A percentile compares a stretch with the other conserved stretches of the same genome.
Evolutionary conservation across 257 asterid genomes (phyloP).

Genomic region (Gardenia jasminoides): DNA sequence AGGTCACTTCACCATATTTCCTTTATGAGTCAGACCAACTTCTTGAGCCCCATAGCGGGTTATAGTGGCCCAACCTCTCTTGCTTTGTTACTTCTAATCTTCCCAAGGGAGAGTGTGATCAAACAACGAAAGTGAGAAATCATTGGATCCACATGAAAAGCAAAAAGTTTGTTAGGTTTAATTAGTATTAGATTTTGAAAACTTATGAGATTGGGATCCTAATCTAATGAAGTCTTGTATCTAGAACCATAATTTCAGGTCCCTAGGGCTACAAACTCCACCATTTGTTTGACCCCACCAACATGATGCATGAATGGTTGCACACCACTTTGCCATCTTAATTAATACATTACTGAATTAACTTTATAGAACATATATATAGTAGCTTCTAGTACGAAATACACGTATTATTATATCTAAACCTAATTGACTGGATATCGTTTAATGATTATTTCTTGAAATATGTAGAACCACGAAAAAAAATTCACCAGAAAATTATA

Average conservation of each 20-base stretch:
- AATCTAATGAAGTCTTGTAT: slow-evolving; percentile 23
- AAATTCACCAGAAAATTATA: no score
- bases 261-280: slow-evolving; percentile 19
- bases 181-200: slow-evolving; percentile 21
- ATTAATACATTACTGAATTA: neutral
- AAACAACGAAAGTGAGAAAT: slow-evolving; percentile 21
- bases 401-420: neutral
- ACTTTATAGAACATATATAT: no score
- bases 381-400: neutral
- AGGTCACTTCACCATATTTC: slow-evolving; percentile 31
- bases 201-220: slow-evolving; percentile 26
- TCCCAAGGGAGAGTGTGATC: slow-evolving; percentile 11
- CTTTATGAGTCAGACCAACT: slow-evolving; percentile 48
- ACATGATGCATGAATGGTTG: slow-evolving; percentile 32
- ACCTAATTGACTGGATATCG: neutral
- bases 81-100: slow-evolving; percentile 20
- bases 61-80: slow-evolving; percentile 24
- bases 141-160: slow-evolving; percentile 35
- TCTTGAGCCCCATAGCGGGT: slow-evolving; percentile 40
- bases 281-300: slow-evolving; percentile 33
- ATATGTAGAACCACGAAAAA: no score
- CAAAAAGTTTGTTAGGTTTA: slow-evolving; percentile 29
- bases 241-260: slow-evolving; percentile 37
- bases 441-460: neutral
- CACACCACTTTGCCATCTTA: slow-evolving; percentile 21